Evolutionary conservation across 768 basidiomycete genomes (phyloP), one percentile per base, ranked within the genome.

Genomic region (Gyrodon lividus): DNA sequence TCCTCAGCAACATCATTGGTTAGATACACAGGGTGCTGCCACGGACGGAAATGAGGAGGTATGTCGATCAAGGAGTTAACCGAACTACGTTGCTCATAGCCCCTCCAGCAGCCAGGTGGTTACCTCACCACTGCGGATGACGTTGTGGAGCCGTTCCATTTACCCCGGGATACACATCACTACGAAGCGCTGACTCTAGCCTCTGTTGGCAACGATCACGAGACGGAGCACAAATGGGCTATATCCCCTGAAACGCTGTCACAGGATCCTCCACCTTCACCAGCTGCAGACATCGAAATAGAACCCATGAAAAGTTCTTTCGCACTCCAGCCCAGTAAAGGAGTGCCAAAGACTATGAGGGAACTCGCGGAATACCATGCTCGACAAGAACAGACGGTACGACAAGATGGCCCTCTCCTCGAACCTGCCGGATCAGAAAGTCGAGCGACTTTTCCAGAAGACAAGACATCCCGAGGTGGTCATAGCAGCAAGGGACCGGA

Each of bases 51-150:
- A 45, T n/a, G 63, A 64, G 49, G 48, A 47, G 62, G 60, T 67
- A 40, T 43, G 66, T 51, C 14, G 5, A 20, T 51, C 5, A 10
- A 13, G n/a, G 33, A 16, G 19, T 44, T 41, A n/a, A 19, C 13
- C 8, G 41, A 55, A 43, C 43, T 48, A 28, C 48, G 52, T 46
- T 60, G 62, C 51, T 66, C 16, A 76, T 33, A 7, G 14, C 4
- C 13, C 19, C 34, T 26, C 28, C 33, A 63, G 52, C 62, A 69
- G 61, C 56, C 48, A 10, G 87, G 87, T 12, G 80, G 81, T 6
- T 91, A 87, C 67, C 72, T 92, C 16, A 75, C 80, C 6, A 82
- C 77, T 13, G 86, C 82, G 6, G 87, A 86, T 59, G 82, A 80
- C 52, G 84, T 92, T 47, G 87, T 92, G 2, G 74, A 86, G 65